Percentiles rank a stretch among this genome's conserved stretches.
These are phyloP conservation scores for Urochloa ruziziensis DNA, from an alignment of 176 grass and related monocot species.

Conservation along the genomic window DNA sequence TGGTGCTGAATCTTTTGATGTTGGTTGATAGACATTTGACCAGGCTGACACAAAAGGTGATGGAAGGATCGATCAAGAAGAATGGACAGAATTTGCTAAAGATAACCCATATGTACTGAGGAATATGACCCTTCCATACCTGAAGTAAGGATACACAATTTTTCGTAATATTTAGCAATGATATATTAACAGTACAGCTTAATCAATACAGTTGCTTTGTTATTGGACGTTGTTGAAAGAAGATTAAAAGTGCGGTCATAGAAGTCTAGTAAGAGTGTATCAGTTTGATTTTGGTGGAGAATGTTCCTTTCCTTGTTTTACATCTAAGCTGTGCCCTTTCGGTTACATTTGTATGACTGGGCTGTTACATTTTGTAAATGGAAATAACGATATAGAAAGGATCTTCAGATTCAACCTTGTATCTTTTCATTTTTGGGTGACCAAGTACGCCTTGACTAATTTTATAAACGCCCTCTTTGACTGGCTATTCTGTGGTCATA, in stretches of 20 bases:
- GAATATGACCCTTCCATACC: conserved; percentile 54
- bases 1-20: background rate
- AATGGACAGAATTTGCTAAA: conserved; percentile 42
- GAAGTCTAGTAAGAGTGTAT: background rate
- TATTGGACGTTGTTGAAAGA: background rate
- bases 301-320: background rate
- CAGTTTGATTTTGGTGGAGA: background rate
- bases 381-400: too few relatives aligned
- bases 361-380: background rate
- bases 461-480: background rate
- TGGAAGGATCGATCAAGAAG: conserved; percentile 45
- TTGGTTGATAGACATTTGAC: conserved; percentile 42
- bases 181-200: background rate
- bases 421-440: background rate
- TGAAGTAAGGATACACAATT: conserved; percentile 28
- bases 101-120: conserved; percentile 35
- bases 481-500: background rate
- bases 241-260: background rate
- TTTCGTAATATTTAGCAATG: background rate
- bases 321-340: background rate
- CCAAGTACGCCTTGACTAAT: background rate
- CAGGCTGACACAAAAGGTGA: conserved; percentile 46
- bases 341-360: background rate
- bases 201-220: background rate
- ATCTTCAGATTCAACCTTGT: background rate